Conservation (phyloP, 2,329 filamentous ascomycete genomes). For the Periconia sp. region DNA sequence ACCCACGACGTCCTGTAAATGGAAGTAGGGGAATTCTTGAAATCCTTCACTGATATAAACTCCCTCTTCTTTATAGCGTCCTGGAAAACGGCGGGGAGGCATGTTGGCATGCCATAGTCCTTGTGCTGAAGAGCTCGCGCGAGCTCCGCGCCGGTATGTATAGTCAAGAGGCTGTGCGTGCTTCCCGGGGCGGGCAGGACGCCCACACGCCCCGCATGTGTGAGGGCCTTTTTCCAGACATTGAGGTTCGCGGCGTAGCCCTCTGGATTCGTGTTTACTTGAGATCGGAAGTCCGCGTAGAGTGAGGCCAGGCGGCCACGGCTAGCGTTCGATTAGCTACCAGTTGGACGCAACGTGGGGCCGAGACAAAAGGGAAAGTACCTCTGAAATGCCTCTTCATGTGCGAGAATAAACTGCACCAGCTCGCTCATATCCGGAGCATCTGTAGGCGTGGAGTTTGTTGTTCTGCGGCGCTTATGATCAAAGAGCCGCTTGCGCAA, state of each 20-base stretch:
- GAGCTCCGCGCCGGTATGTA: slow-evolving; percentile 66
- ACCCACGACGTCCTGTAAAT: slow-evolving; percentile 75
- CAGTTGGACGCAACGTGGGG: neutral
- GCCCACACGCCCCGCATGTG: slow-evolving; percentile 71
- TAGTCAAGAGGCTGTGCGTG: slow-evolving; percentile 55
- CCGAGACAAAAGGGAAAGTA: slow-evolving; percentile 21
- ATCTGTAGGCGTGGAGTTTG: slow-evolving; percentile 16
- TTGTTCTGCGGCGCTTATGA: slow-evolving; percentile 4
- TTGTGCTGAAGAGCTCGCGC: slow-evolving; percentile 74
- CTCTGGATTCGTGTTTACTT: slow-evolving; percentile 79
- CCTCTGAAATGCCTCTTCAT: slow-evolving; percentile 58
- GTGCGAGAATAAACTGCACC: slow-evolving; percentile 62
- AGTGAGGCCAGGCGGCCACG: slow-evolving; percentile 82
- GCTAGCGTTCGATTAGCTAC: slow-evolving; percentile 27
- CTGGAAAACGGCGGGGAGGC: slow-evolving; percentile 76
- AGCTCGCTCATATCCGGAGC: slow-evolving; percentile 66
- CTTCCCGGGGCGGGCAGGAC: slow-evolving; percentile 53
- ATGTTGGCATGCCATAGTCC: slow-evolving; percentile 81
- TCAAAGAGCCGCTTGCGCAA: slow-evolving; percentile 1
- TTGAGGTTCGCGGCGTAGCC: slow-evolving; percentile 80
- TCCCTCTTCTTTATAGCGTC: slow-evolving; percentile 75
- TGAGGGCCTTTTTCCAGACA: slow-evolving; percentile 79
- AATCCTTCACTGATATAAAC: slow-evolving; percentile 74
- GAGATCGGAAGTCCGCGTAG: slow-evolving; percentile 83
- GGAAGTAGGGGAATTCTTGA: slow-evolving; percentile 68